Percentiles rank a stretch among this genome's conserved stretches.
Evolutionary conservation across 2,329 filamentous ascomycete species (phyloP).

Genomic region (Pestalotiopsis fici): DNA sequence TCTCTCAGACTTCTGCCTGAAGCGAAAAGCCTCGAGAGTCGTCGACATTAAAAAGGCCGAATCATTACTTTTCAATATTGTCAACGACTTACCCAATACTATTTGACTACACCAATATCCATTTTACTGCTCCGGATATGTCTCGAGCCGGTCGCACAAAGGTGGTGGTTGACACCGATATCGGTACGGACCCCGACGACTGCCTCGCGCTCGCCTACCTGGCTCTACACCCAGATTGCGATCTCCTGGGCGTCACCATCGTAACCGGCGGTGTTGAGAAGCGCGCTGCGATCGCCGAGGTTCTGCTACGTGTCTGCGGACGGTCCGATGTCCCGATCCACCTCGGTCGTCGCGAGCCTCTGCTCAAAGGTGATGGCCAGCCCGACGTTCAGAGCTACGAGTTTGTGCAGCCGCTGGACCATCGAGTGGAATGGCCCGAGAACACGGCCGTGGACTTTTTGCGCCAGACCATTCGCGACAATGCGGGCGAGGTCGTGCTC

Average conservation of each 20-base stretch:
- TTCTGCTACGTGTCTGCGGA: constrained; percentile 7
- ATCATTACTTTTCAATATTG: background rate
- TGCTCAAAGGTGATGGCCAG: constrained; percentile 10
- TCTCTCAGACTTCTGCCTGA: background rate
- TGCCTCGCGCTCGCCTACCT: constrained; percentile 12
- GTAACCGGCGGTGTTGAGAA: constrained; percentile 10
- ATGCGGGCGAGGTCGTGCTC: constrained; percentile 11
- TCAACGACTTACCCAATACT: background rate
- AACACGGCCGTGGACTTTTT: constrained; percentile 12
- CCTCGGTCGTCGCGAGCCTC: constrained; percentile 8
- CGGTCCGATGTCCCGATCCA: constrained; percentile 9
- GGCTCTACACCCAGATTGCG: constrained; percentile 12
- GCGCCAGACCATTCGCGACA: constrained; percentile 4
- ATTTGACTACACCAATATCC: background rate
- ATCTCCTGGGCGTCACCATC: constrained; percentile 13
- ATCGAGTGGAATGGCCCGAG: constrained; percentile 1
- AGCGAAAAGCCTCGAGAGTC: background rate
- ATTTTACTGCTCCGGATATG: background rate
- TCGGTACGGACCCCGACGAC: constrained; percentile 14
- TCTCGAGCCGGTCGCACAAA: constrained; percentile 8
- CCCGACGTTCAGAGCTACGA: constrained; percentile 1
- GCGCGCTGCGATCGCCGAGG: constrained; percentile 10
- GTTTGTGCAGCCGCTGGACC: background rate
- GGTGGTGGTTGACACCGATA: constrained; percentile 14
- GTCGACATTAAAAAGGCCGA: background rate